Percentiles rank a stretch among this genome's conserved stretches.
These are phyloP conservation scores for Ceratocystis harringtonii DNA, from an alignment of 2,329 filamentous ascomycete species.

Conservation along the genomic window DNA sequence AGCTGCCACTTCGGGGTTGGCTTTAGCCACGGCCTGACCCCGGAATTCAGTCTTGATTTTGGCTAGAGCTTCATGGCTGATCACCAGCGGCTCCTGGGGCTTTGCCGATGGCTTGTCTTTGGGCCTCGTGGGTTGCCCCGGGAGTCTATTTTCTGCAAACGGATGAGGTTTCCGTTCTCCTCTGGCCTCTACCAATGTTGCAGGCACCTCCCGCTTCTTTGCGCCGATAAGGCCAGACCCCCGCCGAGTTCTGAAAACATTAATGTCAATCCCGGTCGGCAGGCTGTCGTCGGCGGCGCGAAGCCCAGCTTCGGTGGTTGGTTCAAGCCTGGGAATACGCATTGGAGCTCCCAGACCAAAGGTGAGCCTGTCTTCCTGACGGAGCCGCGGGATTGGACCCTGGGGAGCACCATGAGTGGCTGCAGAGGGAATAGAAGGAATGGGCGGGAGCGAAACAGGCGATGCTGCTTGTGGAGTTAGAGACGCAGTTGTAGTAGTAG, in stretches of 20 bases:
- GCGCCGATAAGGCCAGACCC: constrained; percentile 8
- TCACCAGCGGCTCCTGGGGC: background rate
- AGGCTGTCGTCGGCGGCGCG: background rate
- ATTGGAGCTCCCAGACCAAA: constrained; percentile 7
- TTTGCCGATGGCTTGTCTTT: background rate
- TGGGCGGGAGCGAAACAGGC: background rate
- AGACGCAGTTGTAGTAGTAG: background rate
- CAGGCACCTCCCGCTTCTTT: background rate
- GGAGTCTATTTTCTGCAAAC: constrained; percentile 15
- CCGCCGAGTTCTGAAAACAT: constrained; percentile 15
- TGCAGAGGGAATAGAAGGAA: background rate
- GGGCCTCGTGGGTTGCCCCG: constrained; percentile 8
- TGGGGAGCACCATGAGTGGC: constrained; percentile 6
- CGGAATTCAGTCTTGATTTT: background rate
- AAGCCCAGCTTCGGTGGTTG: constrained; percentile 4
- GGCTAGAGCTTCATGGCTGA: background rate
- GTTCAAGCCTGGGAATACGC: constrained; percentile 15
- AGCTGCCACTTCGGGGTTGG: background rate
- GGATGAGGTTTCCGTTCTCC: constrained; percentile 15
- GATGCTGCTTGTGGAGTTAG: background rate
- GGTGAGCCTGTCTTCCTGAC: constrained; percentile 12
- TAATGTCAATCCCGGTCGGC: constrained; percentile 7
- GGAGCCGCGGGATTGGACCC: constrained; percentile 11
- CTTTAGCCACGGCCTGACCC: background rate
- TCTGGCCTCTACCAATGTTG: background rate